Evolutionary conservation across 139 green algal genomes (phyloP).

Genomic region (Closterium sp.): DNA sequence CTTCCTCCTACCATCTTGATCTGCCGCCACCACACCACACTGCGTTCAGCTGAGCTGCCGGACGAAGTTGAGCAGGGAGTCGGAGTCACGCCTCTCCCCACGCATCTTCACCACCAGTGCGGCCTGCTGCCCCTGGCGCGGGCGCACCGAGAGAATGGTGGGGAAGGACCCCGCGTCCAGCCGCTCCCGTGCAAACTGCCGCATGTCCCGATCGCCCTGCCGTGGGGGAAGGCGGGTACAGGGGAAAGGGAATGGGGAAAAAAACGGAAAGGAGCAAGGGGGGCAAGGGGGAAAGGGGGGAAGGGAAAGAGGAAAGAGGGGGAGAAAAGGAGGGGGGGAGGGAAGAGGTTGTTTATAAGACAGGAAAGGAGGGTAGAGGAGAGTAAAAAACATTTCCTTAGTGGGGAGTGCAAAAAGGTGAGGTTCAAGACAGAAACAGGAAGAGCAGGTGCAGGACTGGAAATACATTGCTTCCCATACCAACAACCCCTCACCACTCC

Average conservation of each 20-base stretch:
- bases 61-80: background rate
- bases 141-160: background rate
- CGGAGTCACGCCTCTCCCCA: background rate
- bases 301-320: too few species aligned
- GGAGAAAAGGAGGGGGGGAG: too few species aligned
- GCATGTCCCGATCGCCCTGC: background rate
- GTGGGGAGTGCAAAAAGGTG: too few species aligned
- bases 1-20: background rate
- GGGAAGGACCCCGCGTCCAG: background rate
- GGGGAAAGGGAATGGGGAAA: too few species aligned
- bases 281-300: too few species aligned
- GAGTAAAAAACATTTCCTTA: too few species aligned
- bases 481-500: background rate
- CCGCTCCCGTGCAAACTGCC: background rate
- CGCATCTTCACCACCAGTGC: background rate
- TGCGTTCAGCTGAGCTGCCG: background rate
- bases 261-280: background rate
- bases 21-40: background rate
- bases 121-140: background rate
- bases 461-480: too few species aligned
- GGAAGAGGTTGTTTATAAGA: too few species aligned
- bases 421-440: too few species aligned
- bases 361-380: too few species aligned
- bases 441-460: too few species aligned
- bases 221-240: too few species aligned